Evolutionary conservation across 352 stramenopile genomes (phyloP).

Genomic region (Phytophthora macrochlamydospora): DNA sequence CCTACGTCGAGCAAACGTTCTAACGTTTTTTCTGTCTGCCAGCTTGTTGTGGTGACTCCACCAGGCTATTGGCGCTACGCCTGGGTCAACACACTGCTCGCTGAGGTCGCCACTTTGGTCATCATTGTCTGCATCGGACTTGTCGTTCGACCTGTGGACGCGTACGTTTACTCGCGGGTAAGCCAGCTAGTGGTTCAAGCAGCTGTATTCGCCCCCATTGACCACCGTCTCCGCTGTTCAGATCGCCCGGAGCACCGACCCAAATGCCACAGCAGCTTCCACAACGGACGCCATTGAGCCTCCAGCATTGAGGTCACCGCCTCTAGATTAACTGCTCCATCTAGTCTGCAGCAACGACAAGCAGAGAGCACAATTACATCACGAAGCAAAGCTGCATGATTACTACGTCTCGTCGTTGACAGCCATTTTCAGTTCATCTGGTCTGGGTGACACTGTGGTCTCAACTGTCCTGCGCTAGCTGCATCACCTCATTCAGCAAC

Average conservation of each 20-base stretch:
- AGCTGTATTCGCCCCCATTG: not conserved
- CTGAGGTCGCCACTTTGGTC: conserved; percentile 48
- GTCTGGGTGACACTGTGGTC: not conserved
- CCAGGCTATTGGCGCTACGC: conserved; percentile 61
- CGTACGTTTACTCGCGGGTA: conserved; percentile 56
- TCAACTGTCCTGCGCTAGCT: not conserved
- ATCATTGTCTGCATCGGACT: conserved; percentile 49
- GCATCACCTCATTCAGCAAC: not conserved
- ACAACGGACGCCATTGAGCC: conserved; percentile 14
- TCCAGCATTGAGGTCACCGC: not conserved
- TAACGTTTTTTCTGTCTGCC: not conserved
- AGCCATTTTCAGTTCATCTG: no score
- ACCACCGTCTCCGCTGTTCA: not conserved
- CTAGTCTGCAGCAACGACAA: not conserved
- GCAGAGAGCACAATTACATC: no score
- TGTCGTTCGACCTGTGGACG: conserved; percentile 54
- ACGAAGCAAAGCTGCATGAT: no score
- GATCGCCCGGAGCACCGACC: not conserved
- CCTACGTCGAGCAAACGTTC: conserved; percentile 8
- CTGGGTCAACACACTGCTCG: conserved; percentile 62
- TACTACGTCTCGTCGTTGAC: no score
- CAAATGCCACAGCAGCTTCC: not conserved
- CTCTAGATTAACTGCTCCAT: not conserved
- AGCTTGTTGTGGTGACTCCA: conserved; percentile 65
- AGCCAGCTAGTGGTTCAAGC: not conserved